phyloP scores from a whole-genome alignment of 345 rosid genomes.

The Limnanthes douglasii region DNA sequence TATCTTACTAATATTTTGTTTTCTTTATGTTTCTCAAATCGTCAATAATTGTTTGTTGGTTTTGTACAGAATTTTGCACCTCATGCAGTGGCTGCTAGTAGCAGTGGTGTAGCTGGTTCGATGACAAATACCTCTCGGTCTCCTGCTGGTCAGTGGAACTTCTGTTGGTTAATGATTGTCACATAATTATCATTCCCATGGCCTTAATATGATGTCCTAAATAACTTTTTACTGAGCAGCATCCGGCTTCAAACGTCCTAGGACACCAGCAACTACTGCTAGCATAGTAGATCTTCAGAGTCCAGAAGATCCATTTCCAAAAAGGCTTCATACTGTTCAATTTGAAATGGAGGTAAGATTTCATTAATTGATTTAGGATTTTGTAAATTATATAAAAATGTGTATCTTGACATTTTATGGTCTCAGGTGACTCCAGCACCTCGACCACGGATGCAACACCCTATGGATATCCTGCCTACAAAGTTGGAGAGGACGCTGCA shows the following conservation, averaged over 20 bases:
- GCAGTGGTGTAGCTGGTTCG: too few species aligned
- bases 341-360: constrained; percentile 65
- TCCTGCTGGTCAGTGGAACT: too few species aligned
- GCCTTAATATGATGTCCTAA: constrained; percentile 1
- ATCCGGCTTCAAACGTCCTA: constrained; percentile 55
- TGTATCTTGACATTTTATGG: not conserved
- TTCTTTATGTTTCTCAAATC: too few species aligned
- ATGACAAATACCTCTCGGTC: constrained; percentile 66
- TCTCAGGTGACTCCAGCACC: constrained; percentile 51
- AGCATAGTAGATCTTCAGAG: constrained; percentile 73
- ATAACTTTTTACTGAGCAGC: constrained; percentile 17
- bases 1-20: not conserved
- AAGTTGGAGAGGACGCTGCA: constrained; percentile 50
- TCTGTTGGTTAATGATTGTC: not conserved
- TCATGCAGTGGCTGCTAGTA: too few species aligned
- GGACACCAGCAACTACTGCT: constrained; percentile 58
- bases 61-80: too few species aligned
- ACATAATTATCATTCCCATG: not conserved
- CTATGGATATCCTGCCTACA: constrained; percentile 73
- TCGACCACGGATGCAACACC: constrained; percentile 44
- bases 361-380: constrained; percentile 3
- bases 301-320: constrained; percentile 71
- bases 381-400: too few species aligned
- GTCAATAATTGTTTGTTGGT: too few species aligned
- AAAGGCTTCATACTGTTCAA: constrained; percentile 64